Conservation (phyloP, 1,284 basidiomycete species). For the Meripilus lineatus region DNA sequence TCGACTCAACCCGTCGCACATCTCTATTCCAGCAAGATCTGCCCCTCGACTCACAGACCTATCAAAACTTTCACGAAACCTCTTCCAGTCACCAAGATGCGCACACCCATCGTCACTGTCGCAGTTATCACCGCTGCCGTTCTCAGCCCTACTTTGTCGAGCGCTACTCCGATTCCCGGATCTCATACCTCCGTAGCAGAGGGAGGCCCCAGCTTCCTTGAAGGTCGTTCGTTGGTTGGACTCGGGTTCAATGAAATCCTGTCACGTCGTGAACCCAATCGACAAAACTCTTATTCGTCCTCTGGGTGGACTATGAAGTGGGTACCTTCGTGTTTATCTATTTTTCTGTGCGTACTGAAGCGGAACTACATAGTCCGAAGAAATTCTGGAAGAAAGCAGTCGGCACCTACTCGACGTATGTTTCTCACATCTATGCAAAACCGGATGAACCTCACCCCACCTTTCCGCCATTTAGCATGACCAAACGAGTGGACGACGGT, state of each 20-base stretch:
- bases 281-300: too few relatives aligned
- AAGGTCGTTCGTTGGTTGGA: too few relatives aligned
- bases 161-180: slow-evolving; percentile 15
- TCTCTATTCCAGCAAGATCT: slow-evolving; percentile 8
- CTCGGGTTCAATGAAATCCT: too few relatives aligned
- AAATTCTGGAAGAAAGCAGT: slow-evolving; percentile 14
- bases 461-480: slow-evolving; percentile 3
- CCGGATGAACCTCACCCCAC: neutral
- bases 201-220: too few relatives aligned
- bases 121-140: slow-evolving; percentile 21
- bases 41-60: slow-evolving; percentile 3
- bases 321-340: neutral
- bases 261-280: too few relatives aligned
- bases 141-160: slow-evolving; percentile 18
- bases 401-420: slow-evolving; percentile 9
- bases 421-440: neutral
- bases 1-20: slow-evolving; percentile 3
- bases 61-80: neutral
- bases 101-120: slow-evolving; percentile 21
- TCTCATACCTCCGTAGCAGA: too few relatives aligned
- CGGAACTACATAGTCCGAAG: slow-evolving; percentile 10
- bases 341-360: neutral
- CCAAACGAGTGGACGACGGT: slow-evolving; percentile 20
- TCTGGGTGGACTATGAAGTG: neutral
- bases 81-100: slow-evolving; percentile 19